Evolutionary conservation across 2,329 filamentous ascomycete species (phyloP), one percentile per base, ranked within the genome.

Genomic region (Thelonectria blattea): DNA sequence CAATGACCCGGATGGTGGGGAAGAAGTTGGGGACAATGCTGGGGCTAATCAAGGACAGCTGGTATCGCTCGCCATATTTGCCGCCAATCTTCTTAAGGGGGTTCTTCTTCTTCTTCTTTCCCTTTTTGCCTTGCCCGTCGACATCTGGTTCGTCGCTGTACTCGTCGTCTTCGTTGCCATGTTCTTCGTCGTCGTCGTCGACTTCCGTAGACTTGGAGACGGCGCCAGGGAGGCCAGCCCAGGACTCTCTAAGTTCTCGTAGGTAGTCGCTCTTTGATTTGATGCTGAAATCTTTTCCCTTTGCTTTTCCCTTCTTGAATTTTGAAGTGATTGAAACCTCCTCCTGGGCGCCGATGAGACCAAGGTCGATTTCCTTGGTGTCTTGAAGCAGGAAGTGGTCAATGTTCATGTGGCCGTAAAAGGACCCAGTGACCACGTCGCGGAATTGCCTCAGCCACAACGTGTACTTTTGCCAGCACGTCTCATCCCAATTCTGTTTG

Each of bases 341-440:
- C n/a, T 74, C 68, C 2, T 74, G 55, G 68, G 41, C 76, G 66
- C 79, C 78, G 48, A 92, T 54, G 68, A 45, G 76, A 65, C 79
- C 77, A 49, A 92, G 82, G 62, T 91, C 83, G 55, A 97, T 83
- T 1, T 96, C 85, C 42, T 90, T 83, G 58, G 88, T 91, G 73
- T 98, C 94, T 69, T 97, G 92, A 15, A 99, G 79, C 72, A 98
- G 85, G 76, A 99, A 99, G 75, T 99, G 95, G 70, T 99, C 95
- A 65, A 97, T 91, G 72, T 99, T 99, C 95, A 99, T 98, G 74
- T 99, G 95, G 1, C 94, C 95, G 72, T 91, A 99, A 6, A 96
- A 72, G 24, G 87, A 88, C 12, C 86, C 88, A 18, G 93, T 83
- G 18, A 99, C 83, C 39, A 99, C 89, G 74, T 99, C 95, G 34